These are phyloP conservation scores for Cordyceps fumosorosea DNA, from an alignment of 2,329 filamentous ascomycete species.

Conservation along the genomic window DNA sequence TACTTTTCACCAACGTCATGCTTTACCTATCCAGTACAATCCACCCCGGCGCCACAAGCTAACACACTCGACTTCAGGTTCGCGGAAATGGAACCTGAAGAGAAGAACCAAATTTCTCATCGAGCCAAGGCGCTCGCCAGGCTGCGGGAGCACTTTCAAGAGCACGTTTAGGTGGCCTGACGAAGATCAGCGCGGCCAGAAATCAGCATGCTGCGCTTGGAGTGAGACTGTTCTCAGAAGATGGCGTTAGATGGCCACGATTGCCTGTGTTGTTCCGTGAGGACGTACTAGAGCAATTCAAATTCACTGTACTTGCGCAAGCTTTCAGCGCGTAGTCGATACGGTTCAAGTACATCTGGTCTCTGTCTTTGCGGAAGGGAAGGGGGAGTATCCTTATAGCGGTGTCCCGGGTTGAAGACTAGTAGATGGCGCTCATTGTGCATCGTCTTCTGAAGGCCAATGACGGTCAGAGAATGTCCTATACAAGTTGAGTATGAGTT, in stretches of 20 bases:
- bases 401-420: slow-evolving; percentile 83
- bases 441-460: slow-evolving; percentile 68
- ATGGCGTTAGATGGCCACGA: neutral
- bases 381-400: slow-evolving; percentile 47
- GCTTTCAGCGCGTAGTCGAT: slow-evolving; percentile 64
- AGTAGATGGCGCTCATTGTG: slow-evolving; percentile 64
- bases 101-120: slow-evolving; percentile 92
- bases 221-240: neutral
- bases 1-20: neutral
- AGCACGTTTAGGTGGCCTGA: slow-evolving; percentile 18
- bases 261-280: too few species aligned
- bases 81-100: slow-evolving; percentile 85
- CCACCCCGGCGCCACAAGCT: neutral
- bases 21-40: neutral
- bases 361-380: neutral
- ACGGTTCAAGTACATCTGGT: slow-evolving; percentile 53
- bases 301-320: slow-evolving; percentile 68
- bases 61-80: slow-evolving; percentile 43
- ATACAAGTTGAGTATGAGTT: neutral
- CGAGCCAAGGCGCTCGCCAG: slow-evolving; percentile 81
- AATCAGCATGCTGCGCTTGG: neutral
- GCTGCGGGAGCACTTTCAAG: slow-evolving; percentile 72
- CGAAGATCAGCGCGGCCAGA: neutral
- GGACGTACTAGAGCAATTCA: slow-evolving; percentile 65
- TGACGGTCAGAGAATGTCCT: slow-evolving; percentile 85